Percentiles rank a stretch among this genome's conserved stretches.
phyloP scores from a whole-genome alignment of 2,329 filamentous ascomycete genomes.

The Penicillium griseofulvum region DNA sequence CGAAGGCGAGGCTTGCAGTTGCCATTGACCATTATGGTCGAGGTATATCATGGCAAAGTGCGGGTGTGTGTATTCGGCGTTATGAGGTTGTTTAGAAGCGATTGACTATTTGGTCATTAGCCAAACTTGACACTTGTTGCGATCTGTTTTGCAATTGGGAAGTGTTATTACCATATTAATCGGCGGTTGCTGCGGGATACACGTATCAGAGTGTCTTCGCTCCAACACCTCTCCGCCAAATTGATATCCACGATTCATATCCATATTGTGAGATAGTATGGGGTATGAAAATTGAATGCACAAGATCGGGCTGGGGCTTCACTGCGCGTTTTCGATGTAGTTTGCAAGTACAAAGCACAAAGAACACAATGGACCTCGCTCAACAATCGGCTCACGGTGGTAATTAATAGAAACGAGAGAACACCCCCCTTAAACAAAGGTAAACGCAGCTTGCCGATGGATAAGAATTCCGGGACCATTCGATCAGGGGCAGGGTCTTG shows the following conservation, averaged over 20 bases:
- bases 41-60: slow-evolving; percentile 41
- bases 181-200: slow-evolving; percentile 10
- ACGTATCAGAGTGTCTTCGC: slow-evolving; percentile 22
- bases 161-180: slow-evolving; percentile 17
- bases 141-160: not conserved
- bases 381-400: not conserved
- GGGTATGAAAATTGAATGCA: not conserved
- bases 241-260: slow-evolving; percentile 15
- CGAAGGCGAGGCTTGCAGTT: slow-evolving; percentile 33
- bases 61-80: slow-evolving; percentile 28
- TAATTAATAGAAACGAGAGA: not conserved
- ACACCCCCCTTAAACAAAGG: not conserved
- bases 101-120: slow-evolving; percentile 16
- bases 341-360: not conserved
- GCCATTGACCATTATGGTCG: slow-evolving; percentile 34
- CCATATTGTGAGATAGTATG: slow-evolving; percentile 9
- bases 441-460: slow-evolving; percentile 9
- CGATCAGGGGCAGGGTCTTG: not conserved
- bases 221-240: slow-evolving; percentile 15
- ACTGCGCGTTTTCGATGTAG: not conserved
- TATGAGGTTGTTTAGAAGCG: slow-evolving; percentile 17
- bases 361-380: not conserved
- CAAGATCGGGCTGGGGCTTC: not conserved
- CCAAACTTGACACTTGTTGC: not conserved
- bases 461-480: slow-evolving; percentile 10